These are phyloP conservation scores for Auricularia sp. DNA, from an alignment of 768 basidiomycete species.

Conservation along the genomic window DNA sequence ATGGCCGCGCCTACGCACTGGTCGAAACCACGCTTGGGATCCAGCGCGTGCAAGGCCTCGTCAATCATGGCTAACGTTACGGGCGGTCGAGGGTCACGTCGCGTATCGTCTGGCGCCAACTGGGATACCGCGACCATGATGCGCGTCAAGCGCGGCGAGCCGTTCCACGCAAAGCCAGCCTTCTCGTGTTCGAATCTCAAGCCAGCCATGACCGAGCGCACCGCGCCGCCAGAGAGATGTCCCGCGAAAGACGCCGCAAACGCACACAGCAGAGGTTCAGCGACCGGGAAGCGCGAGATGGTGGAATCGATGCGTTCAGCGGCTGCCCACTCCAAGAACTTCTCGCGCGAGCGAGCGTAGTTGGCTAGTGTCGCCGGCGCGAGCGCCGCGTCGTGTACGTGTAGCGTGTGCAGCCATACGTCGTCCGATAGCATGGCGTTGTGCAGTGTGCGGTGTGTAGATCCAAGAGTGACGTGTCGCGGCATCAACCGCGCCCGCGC, in stretches of 20 bases:
- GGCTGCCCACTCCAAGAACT: too few relatives aligned
- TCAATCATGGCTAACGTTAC: slow-evolving; percentile 25
- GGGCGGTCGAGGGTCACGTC: slow-evolving; percentile 17
- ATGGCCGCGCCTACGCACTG: slow-evolving; percentile 28
- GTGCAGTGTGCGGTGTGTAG: too few relatives aligned
- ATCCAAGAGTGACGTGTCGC: too few relatives aligned
- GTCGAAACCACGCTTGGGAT: slow-evolving; percentile 25
- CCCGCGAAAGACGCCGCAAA: not conserved
- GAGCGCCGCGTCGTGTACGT: too few relatives aligned
- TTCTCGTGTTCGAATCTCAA: not conserved
- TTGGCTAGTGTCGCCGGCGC: too few relatives aligned
- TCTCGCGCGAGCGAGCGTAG: too few relatives aligned
- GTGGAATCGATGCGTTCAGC: not conserved
- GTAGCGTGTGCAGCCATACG: too few relatives aligned
- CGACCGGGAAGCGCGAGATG: not conserved
- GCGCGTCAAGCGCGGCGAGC: not conserved
- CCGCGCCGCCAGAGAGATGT: not conserved
- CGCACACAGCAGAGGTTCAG: not conserved
- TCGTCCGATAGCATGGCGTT: too few relatives aligned
- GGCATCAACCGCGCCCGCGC: too few relatives aligned
- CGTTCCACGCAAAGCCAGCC: not conserved
- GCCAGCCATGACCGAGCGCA: not conserved
- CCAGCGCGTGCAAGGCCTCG: slow-evolving; percentile 14
- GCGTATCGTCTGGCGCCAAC: not conserved
- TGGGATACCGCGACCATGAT: not conserved